Conservation (phyloP, 441 rosid genomes). For the Populus hybrid region DNA sequence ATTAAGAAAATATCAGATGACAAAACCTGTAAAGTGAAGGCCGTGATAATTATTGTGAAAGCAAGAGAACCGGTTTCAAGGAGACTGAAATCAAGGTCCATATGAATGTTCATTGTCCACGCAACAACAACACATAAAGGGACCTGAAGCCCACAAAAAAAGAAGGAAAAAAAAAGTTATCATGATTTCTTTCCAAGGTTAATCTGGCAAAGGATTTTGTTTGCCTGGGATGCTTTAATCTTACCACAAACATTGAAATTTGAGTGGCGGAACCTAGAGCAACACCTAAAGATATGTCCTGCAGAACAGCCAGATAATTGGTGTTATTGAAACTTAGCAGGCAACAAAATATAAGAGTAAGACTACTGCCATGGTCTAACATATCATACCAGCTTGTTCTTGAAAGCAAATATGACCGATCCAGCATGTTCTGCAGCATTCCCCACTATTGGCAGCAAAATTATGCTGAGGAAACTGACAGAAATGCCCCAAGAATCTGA, state of each 20-base stretch:
- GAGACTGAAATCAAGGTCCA: conserved; percentile 84
- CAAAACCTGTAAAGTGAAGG: conserved; percentile 80
- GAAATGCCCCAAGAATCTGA: conserved; percentile 90
- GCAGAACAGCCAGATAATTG: conserved; percentile 11
- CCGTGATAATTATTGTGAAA: conserved; percentile 55
- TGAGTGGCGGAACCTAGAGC: conserved; percentile 91
- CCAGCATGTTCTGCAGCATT: conserved; percentile 99
- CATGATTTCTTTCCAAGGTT: background rate
- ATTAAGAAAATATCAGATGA: background rate
- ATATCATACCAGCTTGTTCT: conserved; percentile 81
- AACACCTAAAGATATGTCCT: conserved; percentile 87
- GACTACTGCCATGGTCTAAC: conserved; percentile 23
- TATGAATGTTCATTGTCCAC: conserved; percentile 68
- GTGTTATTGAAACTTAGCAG: background rate
- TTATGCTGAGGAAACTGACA: conserved; percentile 79
- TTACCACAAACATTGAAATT: conserved; percentile 79
- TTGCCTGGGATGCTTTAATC: conserved; percentile 6
- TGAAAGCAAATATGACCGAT: conserved; percentile 84
- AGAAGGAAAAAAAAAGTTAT: background rate
- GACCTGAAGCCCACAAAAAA: conserved; percentile 28
- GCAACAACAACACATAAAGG: conserved; percentile 66
- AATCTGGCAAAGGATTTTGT: conserved; percentile 27
- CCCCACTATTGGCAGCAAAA: conserved; percentile 82
- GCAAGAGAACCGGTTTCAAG: conserved; percentile 85
- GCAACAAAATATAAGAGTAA: background rate